Conservation (phyloP, 164 flowering plant species). For the Umbellularia californica region DNA sequence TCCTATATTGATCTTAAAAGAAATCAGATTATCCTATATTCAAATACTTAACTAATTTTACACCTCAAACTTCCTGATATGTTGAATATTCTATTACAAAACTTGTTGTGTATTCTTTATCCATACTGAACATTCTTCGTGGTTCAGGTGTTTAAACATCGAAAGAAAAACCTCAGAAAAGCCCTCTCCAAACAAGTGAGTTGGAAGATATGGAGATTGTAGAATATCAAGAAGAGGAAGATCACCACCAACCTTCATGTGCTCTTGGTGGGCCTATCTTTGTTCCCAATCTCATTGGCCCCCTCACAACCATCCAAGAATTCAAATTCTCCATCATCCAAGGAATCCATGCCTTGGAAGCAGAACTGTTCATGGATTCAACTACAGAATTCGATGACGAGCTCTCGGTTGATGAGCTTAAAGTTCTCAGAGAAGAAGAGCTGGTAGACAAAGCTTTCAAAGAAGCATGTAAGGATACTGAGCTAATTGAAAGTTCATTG, state of each 20-base stretch:
- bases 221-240: not conserved
- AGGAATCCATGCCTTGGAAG: conserved; percentile 44
- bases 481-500: conserved; percentile 10
- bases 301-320: conserved; percentile 37
- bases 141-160: no score
- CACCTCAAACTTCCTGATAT: no score
- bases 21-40: no score
- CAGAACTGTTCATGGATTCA: conserved; percentile 29
- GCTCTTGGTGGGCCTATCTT: conserved; percentile 76
- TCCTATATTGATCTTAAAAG: no score
- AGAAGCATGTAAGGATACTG: conserved; percentile 53
- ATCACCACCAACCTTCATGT: conserved; percentile 21
- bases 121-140: no score
- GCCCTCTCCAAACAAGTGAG: not conserved
- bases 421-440: conserved; percentile 57
- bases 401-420: conserved; percentile 71
- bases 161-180: no score
- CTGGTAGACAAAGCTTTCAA: conserved; percentile 56
- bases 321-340: conserved; percentile 35
- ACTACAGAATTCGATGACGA: conserved; percentile 27
- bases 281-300: conserved; percentile 43
- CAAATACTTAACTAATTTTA: no score
- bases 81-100: no score
- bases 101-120: no score
- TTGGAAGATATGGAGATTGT: not conserved